Evolutionary conservation across 805 yeast genomes (phyloP).

Genomic region (Pichia thaimueangensis): DNA sequence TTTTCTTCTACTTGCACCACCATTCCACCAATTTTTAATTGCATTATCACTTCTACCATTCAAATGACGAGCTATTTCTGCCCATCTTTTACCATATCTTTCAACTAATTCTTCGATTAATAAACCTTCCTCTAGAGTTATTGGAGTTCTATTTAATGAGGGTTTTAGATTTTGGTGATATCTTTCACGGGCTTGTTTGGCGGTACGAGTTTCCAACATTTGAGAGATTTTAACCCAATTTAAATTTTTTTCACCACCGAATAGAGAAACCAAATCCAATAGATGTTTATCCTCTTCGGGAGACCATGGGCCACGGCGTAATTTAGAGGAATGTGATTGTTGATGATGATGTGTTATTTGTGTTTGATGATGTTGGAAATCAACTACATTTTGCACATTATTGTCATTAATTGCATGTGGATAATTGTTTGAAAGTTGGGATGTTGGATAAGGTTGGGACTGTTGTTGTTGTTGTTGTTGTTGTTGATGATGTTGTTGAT

Average conservation of each 20-base stretch:
- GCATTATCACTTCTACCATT: constrained; percentile 89
- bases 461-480: constrained; percentile 4
- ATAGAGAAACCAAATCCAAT: constrained; percentile 58
- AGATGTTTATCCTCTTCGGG: constrained; percentile 74
- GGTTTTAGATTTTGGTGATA: constrained; percentile 91
- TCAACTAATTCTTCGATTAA: constrained; percentile 73
- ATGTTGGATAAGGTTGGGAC: too few relatives aligned
- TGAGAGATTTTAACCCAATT: constrained; percentile 87
- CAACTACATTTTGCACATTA: too few relatives aligned
- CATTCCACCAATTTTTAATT: constrained; percentile 95
- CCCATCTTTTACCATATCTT: constrained; percentile 86
- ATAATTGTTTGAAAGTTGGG: too few relatives aligned
- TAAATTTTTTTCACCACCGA: constrained; percentile 54
- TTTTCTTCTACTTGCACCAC: constrained; percentile 81
- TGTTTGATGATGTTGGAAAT: too few relatives aligned
- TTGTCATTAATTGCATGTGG: too few relatives aligned
- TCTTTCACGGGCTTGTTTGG: constrained; percentile 88
- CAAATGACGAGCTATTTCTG: constrained; percentile 82
- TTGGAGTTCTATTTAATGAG: constrained; percentile 71
- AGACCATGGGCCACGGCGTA: constrained; percentile 83
- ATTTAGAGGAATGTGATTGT: constrained; percentile 11
- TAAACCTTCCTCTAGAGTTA: constrained; percentile 76
- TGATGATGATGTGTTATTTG: neutral
- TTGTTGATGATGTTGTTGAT: constrained; percentile 6
- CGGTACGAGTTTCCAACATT: constrained; percentile 67